Conservation (phyloP, 768 basidiomycete genomes). For the Mycena kentingensis region DNA sequence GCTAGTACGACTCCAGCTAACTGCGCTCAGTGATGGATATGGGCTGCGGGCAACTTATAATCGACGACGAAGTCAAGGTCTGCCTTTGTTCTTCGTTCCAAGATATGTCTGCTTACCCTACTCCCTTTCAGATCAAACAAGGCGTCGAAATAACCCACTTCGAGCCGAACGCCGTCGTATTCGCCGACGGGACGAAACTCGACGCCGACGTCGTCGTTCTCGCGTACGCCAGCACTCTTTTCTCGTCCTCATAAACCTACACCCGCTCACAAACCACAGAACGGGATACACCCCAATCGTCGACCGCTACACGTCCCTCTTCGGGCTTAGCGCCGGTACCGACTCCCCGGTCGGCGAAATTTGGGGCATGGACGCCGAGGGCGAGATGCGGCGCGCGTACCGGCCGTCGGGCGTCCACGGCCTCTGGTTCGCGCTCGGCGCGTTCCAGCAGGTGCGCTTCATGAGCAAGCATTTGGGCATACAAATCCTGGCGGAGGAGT, state of each 20-base stretch:
- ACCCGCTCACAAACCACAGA: not conserved
- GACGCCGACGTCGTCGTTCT: slow-evolving; percentile 6
- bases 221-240: slow-evolving; percentile 6
- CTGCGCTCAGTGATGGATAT: slow-evolving; percentile 19
- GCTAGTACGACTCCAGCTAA: not conserved
- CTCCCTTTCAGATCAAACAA: slow-evolving; percentile 41
- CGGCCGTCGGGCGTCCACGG: slow-evolving; percentile 16
- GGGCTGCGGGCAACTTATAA: slow-evolving; percentile 38
- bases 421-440: slow-evolving; percentile 16
- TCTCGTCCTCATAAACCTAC: not conserved
- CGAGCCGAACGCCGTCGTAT: slow-evolving; percentile 36
- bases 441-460: slow-evolving; percentile 10
- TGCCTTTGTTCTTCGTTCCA: slow-evolving; percentile 38
- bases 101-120: slow-evolving; percentile 37
- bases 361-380: slow-evolving; percentile 39
- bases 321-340: slow-evolving; percentile 34
- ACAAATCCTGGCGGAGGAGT: slow-evolving; percentile 10
- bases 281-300: not conserved
- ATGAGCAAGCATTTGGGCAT: slow-evolving; percentile 19
- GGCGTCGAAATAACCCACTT: slow-evolving; percentile 50
- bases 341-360: slow-evolving; percentile 15
- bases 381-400: slow-evolving; percentile 26
- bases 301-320: not conserved
- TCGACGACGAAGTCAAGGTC: slow-evolving; percentile 44
- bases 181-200: not conserved